Conservation (phyloP, 371 early-diverging fungal genomes). For the Saksenaea oblongispora region DNA sequence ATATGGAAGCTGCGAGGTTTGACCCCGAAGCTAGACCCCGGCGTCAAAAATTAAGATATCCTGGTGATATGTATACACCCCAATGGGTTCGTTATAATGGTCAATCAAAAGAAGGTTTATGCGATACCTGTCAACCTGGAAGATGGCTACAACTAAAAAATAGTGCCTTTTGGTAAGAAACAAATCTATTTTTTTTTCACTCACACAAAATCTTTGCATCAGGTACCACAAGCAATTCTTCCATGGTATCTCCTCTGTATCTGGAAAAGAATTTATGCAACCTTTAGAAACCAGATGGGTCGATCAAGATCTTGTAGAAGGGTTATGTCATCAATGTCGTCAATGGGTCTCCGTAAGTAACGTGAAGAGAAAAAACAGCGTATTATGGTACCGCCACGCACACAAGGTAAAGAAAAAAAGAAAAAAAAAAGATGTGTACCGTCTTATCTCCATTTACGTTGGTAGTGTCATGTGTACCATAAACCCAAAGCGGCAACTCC, state of each 20-base stretch:
- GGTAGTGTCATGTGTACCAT: slow-evolving; percentile 81
- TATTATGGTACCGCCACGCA: slow-evolving; percentile 91
- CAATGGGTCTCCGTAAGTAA: slow-evolving; percentile 84
- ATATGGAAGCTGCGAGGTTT: slow-evolving; percentile 39
- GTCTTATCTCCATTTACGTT: not conserved
- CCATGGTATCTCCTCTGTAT: slow-evolving; percentile 90
- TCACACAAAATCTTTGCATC: not conserved
- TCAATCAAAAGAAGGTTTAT: slow-evolving; percentile 84
- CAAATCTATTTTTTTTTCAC: not conserved
- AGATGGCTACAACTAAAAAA: slow-evolving; percentile 93
- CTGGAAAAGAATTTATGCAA: slow-evolving; percentile 76
- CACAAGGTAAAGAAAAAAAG: slow-evolving; percentile 61
- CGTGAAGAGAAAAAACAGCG: slow-evolving; percentile 76
- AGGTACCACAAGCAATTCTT: slow-evolving; percentile 94
- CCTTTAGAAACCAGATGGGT: slow-evolving; percentile 77
- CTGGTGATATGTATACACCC: slow-evolving; percentile 87
- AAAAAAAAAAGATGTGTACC: not conserved
- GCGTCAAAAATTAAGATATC: slow-evolving; percentile 69
- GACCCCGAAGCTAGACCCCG: slow-evolving; percentile 62
- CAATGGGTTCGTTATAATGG: slow-evolving; percentile 83
- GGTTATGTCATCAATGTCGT: slow-evolving; percentile 86
- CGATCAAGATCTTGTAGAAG: slow-evolving; percentile 74
- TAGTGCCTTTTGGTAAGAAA: slow-evolving; percentile 83
- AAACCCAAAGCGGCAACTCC: slow-evolving; percentile 62
- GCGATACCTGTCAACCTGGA: slow-evolving; percentile 85